phyloP scores from a whole-genome alignment of 768 basidiomycete species.

The Obba rivulosa region DNA sequence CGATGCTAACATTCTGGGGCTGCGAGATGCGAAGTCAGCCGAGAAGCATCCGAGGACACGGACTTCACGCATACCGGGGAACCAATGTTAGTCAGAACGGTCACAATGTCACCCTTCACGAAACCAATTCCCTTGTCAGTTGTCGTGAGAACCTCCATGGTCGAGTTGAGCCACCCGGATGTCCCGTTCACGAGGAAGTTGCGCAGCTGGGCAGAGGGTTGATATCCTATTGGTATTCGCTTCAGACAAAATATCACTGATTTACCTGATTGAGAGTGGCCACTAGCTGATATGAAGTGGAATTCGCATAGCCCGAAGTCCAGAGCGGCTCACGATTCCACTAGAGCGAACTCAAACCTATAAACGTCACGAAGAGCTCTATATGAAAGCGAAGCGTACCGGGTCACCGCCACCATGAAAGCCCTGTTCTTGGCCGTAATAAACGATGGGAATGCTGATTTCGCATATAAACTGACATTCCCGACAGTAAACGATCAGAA shows the following conservation, averaged over 20 bases:
- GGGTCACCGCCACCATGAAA: conserved; percentile 64
- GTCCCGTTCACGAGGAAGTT: conserved; percentile 54
- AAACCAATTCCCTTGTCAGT: conserved; percentile 52
- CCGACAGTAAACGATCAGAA: background rate
- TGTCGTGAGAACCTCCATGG: conserved; percentile 45
- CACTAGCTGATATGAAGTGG: conserved; percentile 52
- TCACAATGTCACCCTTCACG: conserved; percentile 57
- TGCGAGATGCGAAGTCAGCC: conserved; percentile 16
- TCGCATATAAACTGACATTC: background rate
- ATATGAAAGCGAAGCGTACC: conserved; percentile 30
- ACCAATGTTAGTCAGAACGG: conserved; percentile 66
- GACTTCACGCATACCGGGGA: conserved; percentile 47
- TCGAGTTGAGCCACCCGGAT: conserved; percentile 43
- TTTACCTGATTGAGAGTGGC: conserved; percentile 53
- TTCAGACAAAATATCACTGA: background rate
- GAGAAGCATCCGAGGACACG: background rate
- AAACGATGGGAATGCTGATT: conserved; percentile 66
- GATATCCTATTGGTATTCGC: background rate
- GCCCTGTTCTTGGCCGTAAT: conserved; percentile 77
- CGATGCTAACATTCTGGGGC: conserved; percentile 53
- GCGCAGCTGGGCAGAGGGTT: conserved; percentile 40
- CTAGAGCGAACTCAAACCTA: conserved; percentile 27
- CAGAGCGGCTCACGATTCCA: conserved; percentile 75
- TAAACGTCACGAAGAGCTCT: conserved; percentile 2
- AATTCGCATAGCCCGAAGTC: conserved; percentile 60